These are phyloP conservation scores for Neofusicoccum cordaticola DNA, from an alignment of 2,329 filamentous ascomycete genomes.

Conservation along the genomic window DNA sequence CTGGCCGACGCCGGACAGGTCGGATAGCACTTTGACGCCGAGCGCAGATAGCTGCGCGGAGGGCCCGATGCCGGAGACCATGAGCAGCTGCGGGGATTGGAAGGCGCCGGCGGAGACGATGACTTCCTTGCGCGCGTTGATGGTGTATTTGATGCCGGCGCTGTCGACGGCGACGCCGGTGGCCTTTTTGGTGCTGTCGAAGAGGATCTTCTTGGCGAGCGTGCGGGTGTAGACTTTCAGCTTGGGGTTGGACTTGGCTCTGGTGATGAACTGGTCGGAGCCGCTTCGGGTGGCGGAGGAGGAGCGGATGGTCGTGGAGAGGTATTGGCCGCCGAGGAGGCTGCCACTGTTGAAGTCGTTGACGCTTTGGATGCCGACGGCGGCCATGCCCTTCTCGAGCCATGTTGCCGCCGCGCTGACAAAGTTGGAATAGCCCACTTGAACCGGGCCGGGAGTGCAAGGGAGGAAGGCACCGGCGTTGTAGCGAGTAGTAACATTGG, in stretches of 20 bases:
- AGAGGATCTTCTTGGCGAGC: constrained; percentile 35
- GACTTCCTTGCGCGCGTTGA: constrained; percentile 39
- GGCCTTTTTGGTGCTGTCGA: constrained; percentile 26
- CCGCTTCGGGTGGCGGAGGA: constrained; percentile 24
- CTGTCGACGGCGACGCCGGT: constrained; percentile 24
- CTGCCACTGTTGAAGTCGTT: constrained; percentile 27
- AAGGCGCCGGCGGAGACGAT: constrained; percentile 45
- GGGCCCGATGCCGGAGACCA: constrained; percentile 38
- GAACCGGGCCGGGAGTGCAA: constrained; percentile 24
- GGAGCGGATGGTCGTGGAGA: constrained; percentile 31
- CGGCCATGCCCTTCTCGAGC: constrained; percentile 25
- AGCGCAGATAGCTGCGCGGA: constrained; percentile 19
- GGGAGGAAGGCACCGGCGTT: constrained; percentile 21
- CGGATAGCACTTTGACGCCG: constrained; percentile 24
- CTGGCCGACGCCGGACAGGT: constrained; percentile 28
- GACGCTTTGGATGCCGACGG: constrained; percentile 22
- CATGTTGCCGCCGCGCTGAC: constrained; percentile 26
- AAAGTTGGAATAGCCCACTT: constrained; percentile 30
- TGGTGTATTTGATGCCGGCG: constrained; percentile 17
- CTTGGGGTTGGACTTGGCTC: background rate
- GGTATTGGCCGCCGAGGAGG: constrained; percentile 24
- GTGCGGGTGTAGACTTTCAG: constrained; percentile 31
- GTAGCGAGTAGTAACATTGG: constrained; percentile 24
- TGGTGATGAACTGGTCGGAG: constrained; percentile 23
- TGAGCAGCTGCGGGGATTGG: constrained; percentile 41